Evolutionary conservation across 2,329 filamentous ascomycete species (phyloP).

Genomic region (Magnaporthiopsis incrustans): DNA sequence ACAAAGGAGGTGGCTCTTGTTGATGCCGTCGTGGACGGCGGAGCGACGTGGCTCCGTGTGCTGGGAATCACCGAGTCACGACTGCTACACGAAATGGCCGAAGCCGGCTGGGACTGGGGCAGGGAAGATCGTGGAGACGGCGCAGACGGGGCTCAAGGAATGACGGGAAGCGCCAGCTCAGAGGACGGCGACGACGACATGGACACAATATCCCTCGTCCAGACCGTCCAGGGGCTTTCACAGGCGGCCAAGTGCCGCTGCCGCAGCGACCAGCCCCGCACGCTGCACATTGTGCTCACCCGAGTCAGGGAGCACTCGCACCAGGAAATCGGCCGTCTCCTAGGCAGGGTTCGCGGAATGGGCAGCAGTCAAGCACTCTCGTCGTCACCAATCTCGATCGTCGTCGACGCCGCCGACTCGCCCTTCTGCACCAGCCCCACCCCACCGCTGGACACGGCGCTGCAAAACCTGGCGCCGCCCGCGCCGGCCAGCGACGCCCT

Average conservation of each 20-base stretch:
- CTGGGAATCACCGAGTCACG: constrained; percentile 21
- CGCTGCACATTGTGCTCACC: constrained; percentile 20
- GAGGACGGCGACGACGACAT: constrained; percentile 11
- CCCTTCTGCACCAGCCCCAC: constrained; percentile 14
- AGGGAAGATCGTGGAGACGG: constrained; percentile 12
- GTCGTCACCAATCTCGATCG: constrained; percentile 13
- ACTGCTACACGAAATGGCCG: constrained; percentile 23
- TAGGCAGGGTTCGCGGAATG: constrained; percentile 17
- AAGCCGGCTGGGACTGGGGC: constrained; percentile 22
- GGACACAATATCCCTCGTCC: constrained; percentile 18
- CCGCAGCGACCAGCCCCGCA: constrained; percentile 19
- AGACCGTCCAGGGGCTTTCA: constrained; percentile 19
- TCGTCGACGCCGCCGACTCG: constrained; percentile 19
- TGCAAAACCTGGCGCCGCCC: constrained; percentile 15
- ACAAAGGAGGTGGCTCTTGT: constrained; percentile 15
- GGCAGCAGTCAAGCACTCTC: constrained; percentile 1
- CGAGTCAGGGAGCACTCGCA: constrained; percentile 19
- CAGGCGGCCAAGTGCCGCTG: constrained; percentile 21
- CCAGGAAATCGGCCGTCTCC: constrained; percentile 19
- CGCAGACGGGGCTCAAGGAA: constrained; percentile 9
- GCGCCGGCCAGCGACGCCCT: constrained; percentile 14
- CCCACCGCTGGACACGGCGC: constrained; percentile 15
- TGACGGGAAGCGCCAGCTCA: constrained; percentile 6
- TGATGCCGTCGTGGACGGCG: constrained; percentile 25
- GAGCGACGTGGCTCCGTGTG: constrained; percentile 26